Base-by-base conservation (phyloP, 2,329 filamentous ascomycete genomes). In the Fusarium tanahbumbuense region DNA sequence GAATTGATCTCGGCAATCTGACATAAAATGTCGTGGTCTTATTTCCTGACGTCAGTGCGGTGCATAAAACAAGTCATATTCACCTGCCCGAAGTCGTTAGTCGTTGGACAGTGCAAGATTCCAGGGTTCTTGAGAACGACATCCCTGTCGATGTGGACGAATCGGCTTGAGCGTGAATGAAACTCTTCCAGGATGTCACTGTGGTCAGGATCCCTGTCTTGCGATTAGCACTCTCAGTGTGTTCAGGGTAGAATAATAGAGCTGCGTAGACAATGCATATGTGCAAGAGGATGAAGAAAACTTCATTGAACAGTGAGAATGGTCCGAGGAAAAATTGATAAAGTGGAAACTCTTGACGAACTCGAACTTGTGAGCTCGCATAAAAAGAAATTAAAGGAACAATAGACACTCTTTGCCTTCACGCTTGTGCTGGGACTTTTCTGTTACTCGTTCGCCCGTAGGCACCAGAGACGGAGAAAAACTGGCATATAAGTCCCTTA, bases 401-500 rank as follows among this genome's bases (percentile, higher is more conserved):
- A 9, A 32, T 16, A 32, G 8, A 9, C 5, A 9, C 8, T 34
- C 4, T 9, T 34, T 34, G 30, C 15, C 6, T 16, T 18, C 5
- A 34, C 8, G 8, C 15, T 3, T 7, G 13, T 32, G 0, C 30
- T 15, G 7, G 2, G 15, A 9, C 13, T 32, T 32, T 7, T 16
- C 3, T 32, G 7, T 16, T 8, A 3, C 30, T 18, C 5, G 8
- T 10, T 34, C 10, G 16, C 8, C 16, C 16, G 8, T 6, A 18
- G 15, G 5, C 16, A 34, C 15, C 4, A 18, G 8, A 4, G 15
- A 18, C 2, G 4, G 1, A 34, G 15, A 3, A 9, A 34, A 18
- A 18, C 2, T 9, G 0, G 1, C 1, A 16, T 34, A 9, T 18
- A 34, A 34, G 18, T 8, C 32, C 15, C 7, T 1, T 18, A 34